Conservation (phyloP, 1,139 yeast species). For the Entelexis sorbosivorans region DNA sequence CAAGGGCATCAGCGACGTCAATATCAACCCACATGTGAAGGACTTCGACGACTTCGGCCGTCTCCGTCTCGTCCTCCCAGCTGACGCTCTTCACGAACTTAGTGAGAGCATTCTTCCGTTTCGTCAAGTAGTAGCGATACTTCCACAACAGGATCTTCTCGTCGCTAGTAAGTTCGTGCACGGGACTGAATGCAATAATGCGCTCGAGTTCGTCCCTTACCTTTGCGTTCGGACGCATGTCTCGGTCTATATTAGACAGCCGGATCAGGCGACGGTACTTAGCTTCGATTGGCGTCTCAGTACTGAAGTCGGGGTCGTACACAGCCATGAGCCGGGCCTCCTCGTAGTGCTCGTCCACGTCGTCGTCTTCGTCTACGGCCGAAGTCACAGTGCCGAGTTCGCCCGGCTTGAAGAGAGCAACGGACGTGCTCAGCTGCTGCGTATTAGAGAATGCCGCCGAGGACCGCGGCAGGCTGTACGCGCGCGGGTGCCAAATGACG, state of each 20-base stretch:
- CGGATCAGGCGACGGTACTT: constrained; percentile 79
- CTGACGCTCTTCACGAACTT: constrained; percentile 79
- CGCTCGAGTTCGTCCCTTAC: constrained; percentile 59
- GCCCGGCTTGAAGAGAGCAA: constrained; percentile 20
- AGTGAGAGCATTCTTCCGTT: constrained; percentile 64
- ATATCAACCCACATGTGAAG: constrained; percentile 58
- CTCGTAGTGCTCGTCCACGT: constrained; percentile 27
- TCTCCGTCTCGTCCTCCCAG: constrained; percentile 77
- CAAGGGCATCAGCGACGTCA: constrained; percentile 88
- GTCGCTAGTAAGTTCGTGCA: constrained; percentile 64
- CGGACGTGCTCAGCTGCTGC: constrained; percentile 30
- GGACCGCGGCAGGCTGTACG: constrained; percentile 22
- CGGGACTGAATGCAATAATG: constrained; percentile 70
- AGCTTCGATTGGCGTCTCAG: constrained; percentile 72
- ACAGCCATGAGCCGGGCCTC: constrained; percentile 37
- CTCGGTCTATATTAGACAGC: constrained; percentile 45
- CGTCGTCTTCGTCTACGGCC: constrained; percentile 8
- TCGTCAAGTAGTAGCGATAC: constrained; percentile 72
- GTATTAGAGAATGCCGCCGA: constrained; percentile 22
- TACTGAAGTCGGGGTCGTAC: constrained; percentile 55
- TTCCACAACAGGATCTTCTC: constrained; percentile 90
- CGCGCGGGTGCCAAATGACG: constrained; percentile 43
- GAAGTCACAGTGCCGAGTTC: background rate
- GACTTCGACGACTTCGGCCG: constrained; percentile 59
- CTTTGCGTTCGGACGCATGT: constrained; percentile 79